These are phyloP conservation scores for Fusarium mexicanum DNA, from an alignment of 2,329 filamentous ascomycete genomes.

Conservation along the genomic window DNA sequence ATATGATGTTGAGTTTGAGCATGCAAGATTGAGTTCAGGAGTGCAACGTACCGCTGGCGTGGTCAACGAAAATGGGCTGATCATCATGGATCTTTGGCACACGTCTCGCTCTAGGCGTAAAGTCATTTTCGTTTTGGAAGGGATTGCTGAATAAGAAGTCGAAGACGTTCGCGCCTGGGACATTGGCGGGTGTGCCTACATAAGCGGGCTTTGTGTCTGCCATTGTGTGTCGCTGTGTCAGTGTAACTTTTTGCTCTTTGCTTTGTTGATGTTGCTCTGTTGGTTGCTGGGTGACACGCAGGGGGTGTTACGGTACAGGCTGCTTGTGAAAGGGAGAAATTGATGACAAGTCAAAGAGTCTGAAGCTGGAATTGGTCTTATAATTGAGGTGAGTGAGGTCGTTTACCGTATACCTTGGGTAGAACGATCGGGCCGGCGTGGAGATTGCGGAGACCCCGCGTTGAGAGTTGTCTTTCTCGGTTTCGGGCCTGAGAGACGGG, in stretches of 20 bases:
- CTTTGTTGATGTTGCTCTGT: slow-evolving; percentile 1
- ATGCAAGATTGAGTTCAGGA: background rate
- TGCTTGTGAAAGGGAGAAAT: background rate
- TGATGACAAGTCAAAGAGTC: background rate
- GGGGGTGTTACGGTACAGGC: background rate
- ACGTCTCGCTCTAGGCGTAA: slow-evolving; percentile 42
- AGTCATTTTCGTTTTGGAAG: slow-evolving; percentile 46
- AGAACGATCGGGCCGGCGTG: slow-evolving; percentile 21
- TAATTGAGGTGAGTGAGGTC: slow-evolving; percentile 18
- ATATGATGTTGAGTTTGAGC: background rate
- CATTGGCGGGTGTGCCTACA: slow-evolving; percentile 27
- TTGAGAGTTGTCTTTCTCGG: background rate
- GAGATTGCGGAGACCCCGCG: slow-evolving; percentile 38
- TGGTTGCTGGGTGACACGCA: slow-evolving; percentile 3
- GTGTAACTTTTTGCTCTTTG: background rate
- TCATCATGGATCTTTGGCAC: slow-evolving; percentile 47
- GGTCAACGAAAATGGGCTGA: slow-evolving; percentile 53
- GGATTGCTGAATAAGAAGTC: slow-evolving; percentile 52
- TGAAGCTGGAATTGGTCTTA: slow-evolving; percentile 6
- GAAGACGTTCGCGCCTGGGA: slow-evolving; percentile 46
- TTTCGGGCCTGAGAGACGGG: slow-evolving; percentile 1
- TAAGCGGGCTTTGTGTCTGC: slow-evolving; percentile 26
- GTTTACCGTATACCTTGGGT: slow-evolving; percentile 17
- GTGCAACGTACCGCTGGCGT: slow-evolving; percentile 48
- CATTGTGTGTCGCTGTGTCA: slow-evolving; percentile 1